Evolutionary conservation across 495 filamentous ascomycete genomes (phyloP), one percentile per base, ranked within the genome.

Genomic region (Clohesyomyces aquaticus): DNA sequence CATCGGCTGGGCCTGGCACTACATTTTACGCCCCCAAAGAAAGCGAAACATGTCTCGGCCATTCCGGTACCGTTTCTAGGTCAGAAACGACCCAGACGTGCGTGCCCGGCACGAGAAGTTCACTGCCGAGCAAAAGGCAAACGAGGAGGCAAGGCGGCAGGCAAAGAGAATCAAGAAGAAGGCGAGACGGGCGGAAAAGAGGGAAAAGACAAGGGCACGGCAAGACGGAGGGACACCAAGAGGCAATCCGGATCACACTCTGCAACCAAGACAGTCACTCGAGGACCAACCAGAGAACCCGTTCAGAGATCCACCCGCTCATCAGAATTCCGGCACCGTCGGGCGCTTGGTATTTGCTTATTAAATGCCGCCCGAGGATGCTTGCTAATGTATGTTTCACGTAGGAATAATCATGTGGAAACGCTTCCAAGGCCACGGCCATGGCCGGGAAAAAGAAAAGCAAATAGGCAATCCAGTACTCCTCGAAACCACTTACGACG

Each of bases 381-480:
- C 55, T 32, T 26, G 38, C 66, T 55, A 51, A 58, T 28, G n/a
- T 47, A n/a, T 22, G 52, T 51, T 59, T 49, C 28, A 55, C 28
- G 48, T 29, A 61, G 52, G 25, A 26, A 21, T 61, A 27, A 66
- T 63, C 51, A 71, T 71, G 68, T 71, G 59, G 59, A 71, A 71
- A 62, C 57, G 63, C n/a, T 48, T 70, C 18, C 66, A 69, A n/a
- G 52, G 62, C 18, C 61, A 65, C 38, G 63, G 62, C 18, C 61
- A 65, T 32, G 63, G 71, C 54, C 76, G 78, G 61, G 73, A 77
- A 32, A 76, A 74, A 61, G 80, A 78, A 55, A 75, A 73, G 46
- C 53, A 71, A 42, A 78, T 80, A 56, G 77, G 75, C 56, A 74
- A 74, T 66, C 81, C 82, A 53, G 77, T 77, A 59, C 72, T 78